Evolutionary conservation across 306 rosid genomes (phyloP).

Genomic region (Trifolium subterraneum): DNA sequence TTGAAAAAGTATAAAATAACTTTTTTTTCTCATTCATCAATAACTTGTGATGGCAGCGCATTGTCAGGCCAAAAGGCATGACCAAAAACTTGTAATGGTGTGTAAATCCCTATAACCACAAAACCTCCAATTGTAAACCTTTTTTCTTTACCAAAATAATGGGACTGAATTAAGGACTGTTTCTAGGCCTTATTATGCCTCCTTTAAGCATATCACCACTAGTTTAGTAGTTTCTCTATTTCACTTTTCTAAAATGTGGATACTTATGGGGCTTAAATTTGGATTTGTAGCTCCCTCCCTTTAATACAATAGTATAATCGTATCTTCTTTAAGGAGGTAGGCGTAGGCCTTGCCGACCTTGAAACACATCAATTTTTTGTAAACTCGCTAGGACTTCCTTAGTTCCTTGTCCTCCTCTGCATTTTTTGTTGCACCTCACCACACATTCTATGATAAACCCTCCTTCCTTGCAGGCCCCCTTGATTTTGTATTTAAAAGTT

Average conservation of each 20-base stretch:
- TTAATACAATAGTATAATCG: too few species aligned
- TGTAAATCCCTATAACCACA: background rate
- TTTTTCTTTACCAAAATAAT: background rate
- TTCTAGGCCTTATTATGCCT: background rate
- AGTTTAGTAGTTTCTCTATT: background rate
- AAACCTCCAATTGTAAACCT: background rate
- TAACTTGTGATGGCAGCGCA: background rate
- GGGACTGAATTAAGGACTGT: background rate
- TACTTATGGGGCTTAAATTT: too few species aligned
- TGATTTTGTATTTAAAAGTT: too few species aligned
- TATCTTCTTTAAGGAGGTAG: too few species aligned
- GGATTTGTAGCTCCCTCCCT: too few species aligned
- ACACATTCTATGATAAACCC: too few species aligned
- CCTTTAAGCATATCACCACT: background rate
- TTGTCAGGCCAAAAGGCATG: background rate
- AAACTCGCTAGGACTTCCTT: too few species aligned
- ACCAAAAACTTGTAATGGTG: background rate
- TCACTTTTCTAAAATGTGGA: background rate
- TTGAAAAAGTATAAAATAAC: slow-evolving; percentile 51
- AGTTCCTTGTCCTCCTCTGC: too few species aligned
- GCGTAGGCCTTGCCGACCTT: too few species aligned
- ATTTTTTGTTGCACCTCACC: too few species aligned
- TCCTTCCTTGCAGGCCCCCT: too few species aligned
- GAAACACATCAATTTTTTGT: too few species aligned
- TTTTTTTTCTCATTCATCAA: background rate